Evolutionary conservation across 2,329 filamentous ascomycete genomes (phyloP), one percentile per base, ranked within the genome.

Genomic region (Colletotrichum spinosum): DNA sequence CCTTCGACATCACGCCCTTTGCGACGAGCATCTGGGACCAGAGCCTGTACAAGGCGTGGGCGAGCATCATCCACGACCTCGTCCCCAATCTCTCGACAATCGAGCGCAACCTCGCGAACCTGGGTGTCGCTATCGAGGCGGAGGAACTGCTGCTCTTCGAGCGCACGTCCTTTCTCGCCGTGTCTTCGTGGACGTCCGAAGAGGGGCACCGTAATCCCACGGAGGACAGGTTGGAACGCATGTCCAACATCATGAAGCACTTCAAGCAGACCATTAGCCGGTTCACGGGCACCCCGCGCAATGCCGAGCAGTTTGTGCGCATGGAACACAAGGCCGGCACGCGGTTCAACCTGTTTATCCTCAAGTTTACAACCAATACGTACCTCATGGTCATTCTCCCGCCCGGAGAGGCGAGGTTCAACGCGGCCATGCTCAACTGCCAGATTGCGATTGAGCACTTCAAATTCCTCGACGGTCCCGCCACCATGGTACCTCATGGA

Each of bases 11-110:
- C 67, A 92, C 93, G 64, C 94, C 94, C 65, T 98, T 97, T 76
- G 92, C 94, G 9, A 98, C 95, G 38, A 97, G 92, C 59, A 99
- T 99, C 75, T 99, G 96, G 96, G 96, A 99, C 75, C 96, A 99
- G 81, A 97, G 92, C 60, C 84, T 99, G 42, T 99, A 98, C 84
- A 97, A 97, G 79, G 96, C 96, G 1, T 99, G 96, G 96, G 96
- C 96, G 0, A 93, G 92, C 75, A 97, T 99, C 72, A 97, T 99
- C 67, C 96, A 99, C 83, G 94, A 95, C 75, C 86, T 99, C 50
- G 96, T 98, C n/a, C 96, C 96, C 4, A 98, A 98, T 73, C 87
- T 97, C 1, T 84, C 89, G 15, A 88, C 92, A 49, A 97, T 99
- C 70, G 95, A 98, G 79, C 87, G 88, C 17, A 92, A 98, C 76